Evolutionary conservation across 495 filamentous ascomycete species (phyloP).

Genomic region (Pseudotulostoma volvatum): DNA sequence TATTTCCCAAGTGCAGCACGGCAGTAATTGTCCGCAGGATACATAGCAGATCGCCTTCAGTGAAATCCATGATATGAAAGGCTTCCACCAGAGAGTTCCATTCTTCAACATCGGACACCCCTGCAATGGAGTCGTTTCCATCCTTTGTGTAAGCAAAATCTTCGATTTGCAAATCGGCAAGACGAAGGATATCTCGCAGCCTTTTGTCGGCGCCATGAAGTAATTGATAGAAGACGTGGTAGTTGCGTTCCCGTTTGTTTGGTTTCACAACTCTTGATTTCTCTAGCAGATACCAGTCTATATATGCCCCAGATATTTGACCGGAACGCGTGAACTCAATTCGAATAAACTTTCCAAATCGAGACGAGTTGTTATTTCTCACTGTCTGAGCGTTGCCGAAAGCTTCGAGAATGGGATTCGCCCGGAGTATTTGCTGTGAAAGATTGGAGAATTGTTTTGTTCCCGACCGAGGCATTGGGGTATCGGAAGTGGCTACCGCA

Average conservation of each 20-base stretch:
- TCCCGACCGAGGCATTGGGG: slow-evolving; percentile 44
- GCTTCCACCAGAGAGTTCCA: slow-evolving; percentile 84
- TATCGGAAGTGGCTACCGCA: slow-evolving; percentile 75
- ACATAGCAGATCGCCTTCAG: slow-evolving; percentile 63
- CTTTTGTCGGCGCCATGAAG: slow-evolving; percentile 60
- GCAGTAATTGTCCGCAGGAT: slow-evolving; percentile 80
- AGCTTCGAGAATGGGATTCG: slow-evolving; percentile 94
- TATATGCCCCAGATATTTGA: slow-evolving; percentile 88
- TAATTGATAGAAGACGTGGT: slow-evolving; percentile 96
- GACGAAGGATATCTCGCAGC: slow-evolving; percentile 58
- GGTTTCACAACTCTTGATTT: slow-evolving; percentile 90
- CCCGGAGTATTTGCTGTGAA: slow-evolving; percentile 91
- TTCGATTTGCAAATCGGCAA: slow-evolving; percentile 55
- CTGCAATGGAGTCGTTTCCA: slow-evolving; percentile 77
- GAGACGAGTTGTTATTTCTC: slow-evolving; percentile 94
- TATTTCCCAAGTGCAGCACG: slow-evolving; percentile 86
- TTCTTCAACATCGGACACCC: slow-evolving; percentile 82
- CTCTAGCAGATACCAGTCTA: slow-evolving; percentile 96
- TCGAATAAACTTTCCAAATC: slow-evolving; percentile 97
- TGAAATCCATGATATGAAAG: slow-evolving; percentile 88
- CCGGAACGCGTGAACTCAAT: slow-evolving; percentile 87
- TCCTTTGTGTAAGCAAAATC: slow-evolving; percentile 85
- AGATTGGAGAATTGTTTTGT: slow-evolving; percentile 62
- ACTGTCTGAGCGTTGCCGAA: slow-evolving; percentile 98
- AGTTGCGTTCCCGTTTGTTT: slow-evolving; percentile 77